A percentile compares a stretch with the other conserved stretches of the same genome.
Conservation (phyloP, 257 asterid genomes). For the Eustoma russellianum region DNA sequence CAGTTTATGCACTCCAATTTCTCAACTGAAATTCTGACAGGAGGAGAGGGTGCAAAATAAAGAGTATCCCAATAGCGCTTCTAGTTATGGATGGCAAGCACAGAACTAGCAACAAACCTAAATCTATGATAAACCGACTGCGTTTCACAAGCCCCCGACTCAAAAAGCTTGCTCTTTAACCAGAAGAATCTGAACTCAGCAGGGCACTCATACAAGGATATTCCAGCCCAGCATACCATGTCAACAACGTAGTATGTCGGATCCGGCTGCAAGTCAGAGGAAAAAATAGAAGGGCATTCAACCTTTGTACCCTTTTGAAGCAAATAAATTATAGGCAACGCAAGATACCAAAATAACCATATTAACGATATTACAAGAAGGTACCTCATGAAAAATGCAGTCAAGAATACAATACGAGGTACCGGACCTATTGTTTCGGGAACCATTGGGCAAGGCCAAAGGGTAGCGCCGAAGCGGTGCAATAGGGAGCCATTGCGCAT, state of each 20-base stretch:
- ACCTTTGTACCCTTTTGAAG: background rate
- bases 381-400: constrained; percentile 95
- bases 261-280: constrained; percentile 57
- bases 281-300: constrained; percentile 10
- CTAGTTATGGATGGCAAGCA: too few relatives aligned
- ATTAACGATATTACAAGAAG: background rate
- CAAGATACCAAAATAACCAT: constrained; percentile 1
- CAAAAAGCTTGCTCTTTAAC: constrained; percentile 78
- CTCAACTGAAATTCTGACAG: too few relatives aligned
- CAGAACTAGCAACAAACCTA: constrained; percentile 41
- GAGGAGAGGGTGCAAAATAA: too few relatives aligned
- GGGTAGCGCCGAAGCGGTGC: constrained; percentile 95
- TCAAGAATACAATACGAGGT: constrained; percentile 86
- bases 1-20: too few relatives aligned
- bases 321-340: background rate
- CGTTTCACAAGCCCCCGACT: constrained; percentile 60
- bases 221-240: constrained; percentile 92
- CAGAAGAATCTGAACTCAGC: constrained; percentile 91
- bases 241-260: constrained; percentile 82
- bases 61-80: too few relatives aligned
- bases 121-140: constrained; percentile 68
- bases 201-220: constrained; percentile 77
- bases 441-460: constrained; percentile 80
- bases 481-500: constrained; percentile 71
- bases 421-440: constrained; percentile 52